A percentile compares a stretch with the other conserved stretches of the same genome.
phyloP scores from a whole-genome alignment of 1,284 basidiomycete species.

The Mycosarcoma maydis region DNA sequence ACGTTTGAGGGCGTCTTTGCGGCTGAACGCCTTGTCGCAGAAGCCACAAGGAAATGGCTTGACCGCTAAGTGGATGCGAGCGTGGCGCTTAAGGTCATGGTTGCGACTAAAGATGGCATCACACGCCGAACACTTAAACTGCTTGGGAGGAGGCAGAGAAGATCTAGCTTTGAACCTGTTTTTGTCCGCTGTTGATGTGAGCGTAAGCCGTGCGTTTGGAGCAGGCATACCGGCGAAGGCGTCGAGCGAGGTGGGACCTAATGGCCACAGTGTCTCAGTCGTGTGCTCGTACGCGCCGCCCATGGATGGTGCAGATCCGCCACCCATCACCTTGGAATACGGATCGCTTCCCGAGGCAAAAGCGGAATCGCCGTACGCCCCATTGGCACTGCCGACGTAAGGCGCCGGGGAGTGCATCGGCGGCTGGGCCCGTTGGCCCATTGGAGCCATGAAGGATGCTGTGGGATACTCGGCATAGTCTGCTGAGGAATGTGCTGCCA shows the following conservation, averaged over 20 bases:
- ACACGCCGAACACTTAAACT: constrained; percentile 59
- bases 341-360: constrained; percentile 12
- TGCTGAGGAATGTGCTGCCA: constrained; percentile 9
- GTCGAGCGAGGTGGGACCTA: constrained; percentile 38
- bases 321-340: constrained; percentile 19
- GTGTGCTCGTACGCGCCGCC: constrained; percentile 23
- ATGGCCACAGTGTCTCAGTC: constrained; percentile 35
- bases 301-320: constrained; percentile 7
- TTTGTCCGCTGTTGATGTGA: constrained; percentile 31
- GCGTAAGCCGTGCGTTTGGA: constrained; percentile 28
- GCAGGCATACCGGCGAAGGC: constrained; percentile 40
- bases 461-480: constrained; percentile 40
- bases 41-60: constrained; percentile 58
- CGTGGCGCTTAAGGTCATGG: constrained; percentile 62
- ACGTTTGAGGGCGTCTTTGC: constrained; percentile 60
- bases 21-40: constrained; percentile 60
- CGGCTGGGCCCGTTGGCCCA: constrained; percentile 14
- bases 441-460: constrained; percentile 22
- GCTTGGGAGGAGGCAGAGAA: constrained; percentile 37
- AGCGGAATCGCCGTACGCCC: constrained; percentile 22
- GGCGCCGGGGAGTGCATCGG: constrained; percentile 11
- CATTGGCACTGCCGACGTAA: constrained; percentile 19
- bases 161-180: constrained; percentile 27
- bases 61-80: constrained; percentile 61
- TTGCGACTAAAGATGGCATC: constrained; percentile 60